Evolutionary conservation across 225 moss, liverwort and hornwort genomes (phyloP).

Genomic region (Neckera pumila): DNA sequence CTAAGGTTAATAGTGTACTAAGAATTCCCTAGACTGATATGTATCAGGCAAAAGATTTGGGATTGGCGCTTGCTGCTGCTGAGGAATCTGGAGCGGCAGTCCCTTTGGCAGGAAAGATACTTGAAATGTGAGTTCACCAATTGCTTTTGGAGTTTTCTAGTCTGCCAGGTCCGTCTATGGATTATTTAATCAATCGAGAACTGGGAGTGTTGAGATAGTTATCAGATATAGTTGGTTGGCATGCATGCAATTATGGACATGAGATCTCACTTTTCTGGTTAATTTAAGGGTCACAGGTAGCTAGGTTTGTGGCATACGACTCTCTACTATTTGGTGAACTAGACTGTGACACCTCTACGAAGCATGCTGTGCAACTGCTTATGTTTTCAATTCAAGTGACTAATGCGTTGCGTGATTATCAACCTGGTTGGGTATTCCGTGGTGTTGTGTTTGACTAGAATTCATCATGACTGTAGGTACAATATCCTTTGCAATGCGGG

Average conservation of each 20-base stretch:
- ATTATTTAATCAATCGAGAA: neutral
- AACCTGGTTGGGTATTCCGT: neutral
- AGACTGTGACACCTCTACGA: neutral
- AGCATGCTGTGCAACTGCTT: neutral
- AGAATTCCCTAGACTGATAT: neutral
- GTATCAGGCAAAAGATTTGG: constrained; percentile 75
- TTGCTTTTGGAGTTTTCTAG: neutral
- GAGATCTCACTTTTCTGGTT: neutral
- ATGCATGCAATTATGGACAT: neutral
- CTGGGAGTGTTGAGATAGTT: neutral
- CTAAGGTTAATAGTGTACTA: neutral
- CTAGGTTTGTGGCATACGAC: neutral
- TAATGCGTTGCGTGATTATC: neutral
- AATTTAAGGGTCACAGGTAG: neutral
- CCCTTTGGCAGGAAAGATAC: constrained; percentile 50
- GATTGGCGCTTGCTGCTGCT: constrained; percentile 72
- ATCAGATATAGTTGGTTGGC: neutral
- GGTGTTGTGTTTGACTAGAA: neutral
- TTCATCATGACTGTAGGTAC: constrained; percentile 32
- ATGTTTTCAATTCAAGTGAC: neutral
- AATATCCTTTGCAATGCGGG: constrained; percentile 49
- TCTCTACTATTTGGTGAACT: neutral
- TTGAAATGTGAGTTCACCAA: constrained; percentile 51
- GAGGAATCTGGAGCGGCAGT: constrained; percentile 47
- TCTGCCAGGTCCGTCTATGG: neutral